Base-by-base conservation (phyloP, 345 rosid species). In the Citrus reticulata region DNA sequence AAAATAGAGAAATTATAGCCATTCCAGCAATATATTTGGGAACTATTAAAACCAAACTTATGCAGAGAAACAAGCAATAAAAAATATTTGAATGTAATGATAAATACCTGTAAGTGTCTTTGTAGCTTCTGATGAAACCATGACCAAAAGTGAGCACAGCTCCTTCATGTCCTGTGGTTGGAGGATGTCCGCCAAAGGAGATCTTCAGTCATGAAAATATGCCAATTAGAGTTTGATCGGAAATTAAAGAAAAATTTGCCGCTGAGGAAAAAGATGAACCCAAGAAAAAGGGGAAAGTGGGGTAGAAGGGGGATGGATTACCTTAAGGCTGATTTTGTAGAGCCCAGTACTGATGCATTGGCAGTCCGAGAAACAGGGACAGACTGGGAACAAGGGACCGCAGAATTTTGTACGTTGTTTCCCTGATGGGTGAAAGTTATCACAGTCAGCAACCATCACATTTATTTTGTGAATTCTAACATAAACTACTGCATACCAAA, bases 111-210 rank as follows among this genome's bases (percentile, higher is more conserved):
- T 70, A 54, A 81, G 59, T 76, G 75, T 84, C 49, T 85, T 86
- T 77, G 81, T 74, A 68, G 91, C 83, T 49, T 89, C 87, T 62
- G 80, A 19, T 30, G 95, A 86, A 81, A 84, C 81, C 14, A 83
- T 64, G 35, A 92, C 90, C 86, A 91, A 76, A 83, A 84, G 74
- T n/a, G 90, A 87, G 84, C 98, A 92, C 16, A 89, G 78, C 68
- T 88, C 87, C 85, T 78, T 89, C 74, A 83, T 85, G 77, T 89
- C 85, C 72, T 81, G 86, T 16, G 84, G 84, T 78, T 87, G 91
- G 80, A 92, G 84, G 68, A 85, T 49, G 77, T 87, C 85, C 69
- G 89, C 86, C 80, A 91, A 63, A 9, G 95, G 89, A 73, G 94
- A 91, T 85, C 97, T 92, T 78, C 74, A 84, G 39, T 67, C 51